Conservation (phyloP, 2,329 filamentous ascomycete species). For the Proliferodiscus dingleyae region DNA sequence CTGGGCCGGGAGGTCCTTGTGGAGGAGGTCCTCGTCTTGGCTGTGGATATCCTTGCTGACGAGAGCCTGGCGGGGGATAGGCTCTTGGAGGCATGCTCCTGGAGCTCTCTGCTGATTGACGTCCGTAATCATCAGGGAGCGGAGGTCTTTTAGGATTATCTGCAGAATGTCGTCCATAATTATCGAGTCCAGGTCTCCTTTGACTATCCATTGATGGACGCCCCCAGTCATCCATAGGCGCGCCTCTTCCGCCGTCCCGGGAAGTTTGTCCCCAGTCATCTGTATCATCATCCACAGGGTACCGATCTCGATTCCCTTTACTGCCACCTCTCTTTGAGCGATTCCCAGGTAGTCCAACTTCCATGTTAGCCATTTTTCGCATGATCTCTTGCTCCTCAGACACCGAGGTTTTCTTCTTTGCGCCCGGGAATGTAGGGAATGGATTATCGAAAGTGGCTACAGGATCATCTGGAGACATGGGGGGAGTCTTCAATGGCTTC, state of each 20-base stretch:
- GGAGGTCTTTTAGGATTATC: slow-evolving; percentile 16
- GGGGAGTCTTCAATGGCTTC: slow-evolving; percentile 29
- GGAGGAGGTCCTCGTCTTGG: slow-evolving; percentile 19
- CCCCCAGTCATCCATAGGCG: slow-evolving; percentile 23
- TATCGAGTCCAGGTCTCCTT: slow-evolving; percentile 10
- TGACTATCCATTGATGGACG: slow-evolving; percentile 19
- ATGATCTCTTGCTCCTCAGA: slow-evolving; percentile 34
- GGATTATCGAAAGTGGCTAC: slow-evolving; percentile 41
- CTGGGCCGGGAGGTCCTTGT: slow-evolving; percentile 9
- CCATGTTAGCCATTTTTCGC: slow-evolving; percentile 28
- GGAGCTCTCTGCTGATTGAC: slow-evolving; percentile 24
- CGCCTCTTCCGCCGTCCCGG: slow-evolving; percentile 7
- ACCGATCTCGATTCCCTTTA: slow-evolving; percentile 20
- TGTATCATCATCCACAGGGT: slow-evolving; percentile 7
- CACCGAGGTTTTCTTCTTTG: slow-evolving; percentile 37
- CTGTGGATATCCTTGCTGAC: slow-evolving; percentile 25
- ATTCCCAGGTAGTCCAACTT: slow-evolving; percentile 20
- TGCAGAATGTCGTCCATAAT: slow-evolving; percentile 14
- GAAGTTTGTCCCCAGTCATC: slow-evolving; percentile 26
- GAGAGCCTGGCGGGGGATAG: slow-evolving; percentile 21
- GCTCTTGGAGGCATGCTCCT: slow-evolving; percentile 20
- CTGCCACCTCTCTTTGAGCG: slow-evolving; percentile 21
- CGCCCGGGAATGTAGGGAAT: slow-evolving; percentile 41
- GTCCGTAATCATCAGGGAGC: slow-evolving; percentile 19
- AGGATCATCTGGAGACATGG: slow-evolving; percentile 34